Percentiles rank a stretch among this genome's conserved stretches.
These are phyloP conservation scores for Bromus sterilis DNA, from an alignment of 176 grass and related monocot species.

Conservation along the genomic window DNA sequence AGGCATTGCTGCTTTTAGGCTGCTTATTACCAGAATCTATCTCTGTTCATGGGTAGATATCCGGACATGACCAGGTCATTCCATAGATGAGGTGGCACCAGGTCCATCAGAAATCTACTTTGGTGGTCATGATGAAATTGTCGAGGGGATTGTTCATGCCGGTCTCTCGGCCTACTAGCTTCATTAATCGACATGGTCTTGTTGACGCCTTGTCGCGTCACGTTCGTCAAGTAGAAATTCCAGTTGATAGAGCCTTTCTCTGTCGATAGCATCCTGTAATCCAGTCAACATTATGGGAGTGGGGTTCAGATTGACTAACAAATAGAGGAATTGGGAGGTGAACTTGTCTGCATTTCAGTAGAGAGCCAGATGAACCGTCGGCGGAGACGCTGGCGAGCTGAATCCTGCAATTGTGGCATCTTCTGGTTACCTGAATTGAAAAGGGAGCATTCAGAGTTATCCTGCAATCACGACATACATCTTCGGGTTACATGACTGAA, in stretches of 20 bases:
- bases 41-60: slow-evolving; percentile 67
- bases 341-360: slow-evolving; percentile 66
- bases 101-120: slow-evolving; percentile 73
- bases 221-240: slow-evolving; percentile 68
- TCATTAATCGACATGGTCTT: slow-evolving; percentile 47
- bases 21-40: slow-evolving; percentile 50
- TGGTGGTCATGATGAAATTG: slow-evolving; percentile 57
- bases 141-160: slow-evolving; percentile 57
- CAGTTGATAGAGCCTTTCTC: slow-evolving; percentile 40
- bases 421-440: too few relatives aligned
- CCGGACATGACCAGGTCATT: slow-evolving; percentile 58
- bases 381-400: too few relatives aligned
- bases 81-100: slow-evolving; percentile 73
- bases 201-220: slow-evolving; percentile 40
- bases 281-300: background rate
- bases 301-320: background rate
- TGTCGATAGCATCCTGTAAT: slow-evolving; percentile 46
- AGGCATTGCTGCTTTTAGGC: background rate
- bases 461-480: too few relatives aligned
- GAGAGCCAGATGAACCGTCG: slow-evolving; percentile 62
- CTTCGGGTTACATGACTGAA: too few relatives aligned
- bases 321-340: background rate
- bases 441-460: too few relatives aligned
- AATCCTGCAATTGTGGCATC: too few relatives aligned
- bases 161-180: slow-evolving; percentile 37